phyloP scores from a whole-genome alignment of 441 rosid genomes.

The Adansonia grandidieri region DNA sequence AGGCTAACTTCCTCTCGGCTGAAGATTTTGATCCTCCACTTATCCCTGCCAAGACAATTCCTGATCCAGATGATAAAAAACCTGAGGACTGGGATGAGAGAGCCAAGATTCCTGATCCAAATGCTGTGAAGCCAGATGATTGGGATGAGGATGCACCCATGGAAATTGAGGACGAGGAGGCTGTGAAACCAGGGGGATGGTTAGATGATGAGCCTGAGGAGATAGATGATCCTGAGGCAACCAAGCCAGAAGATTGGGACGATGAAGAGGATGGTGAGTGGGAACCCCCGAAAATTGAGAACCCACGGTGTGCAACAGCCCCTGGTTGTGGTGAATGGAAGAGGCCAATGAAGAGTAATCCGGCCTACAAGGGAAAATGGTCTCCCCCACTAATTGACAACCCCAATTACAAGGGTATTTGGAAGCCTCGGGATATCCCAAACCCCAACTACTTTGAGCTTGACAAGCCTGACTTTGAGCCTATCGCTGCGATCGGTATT shows the following conservation, averaged over 20 bases:
- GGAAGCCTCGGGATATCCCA: constrained; percentile 88
- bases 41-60: constrained; percentile 82
- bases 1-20: constrained; percentile 65
- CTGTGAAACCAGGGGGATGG: constrained; percentile 97
- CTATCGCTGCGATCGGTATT: constrained; percentile 88
- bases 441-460: constrained; percentile 87
- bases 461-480: constrained; percentile 74
- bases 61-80: constrained; percentile 90
- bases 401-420: constrained; percentile 88
- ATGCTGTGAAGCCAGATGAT: constrained; percentile 84
- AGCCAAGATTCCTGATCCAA: constrained; percentile 78
- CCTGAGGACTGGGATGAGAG: constrained; percentile 98
- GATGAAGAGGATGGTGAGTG: constrained; percentile 98
- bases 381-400: constrained; percentile 83
- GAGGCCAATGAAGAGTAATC: constrained; percentile 83
- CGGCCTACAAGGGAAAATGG: constrained; percentile 98
- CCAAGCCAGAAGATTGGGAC: constrained; percentile 98
- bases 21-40: constrained; percentile 90
- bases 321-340: constrained; percentile 99
- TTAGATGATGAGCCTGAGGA: constrained; percentile 94
- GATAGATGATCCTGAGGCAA: constrained; percentile 89
- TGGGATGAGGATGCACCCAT: constrained; percentile 98
- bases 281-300: constrained; percentile 88
- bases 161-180: constrained; percentile 86
- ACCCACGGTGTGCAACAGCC: constrained; percentile 77